Evolutionary conservation across 441 rosid genomes (phyloP).

Genomic region (Biscutella laevigata): DNA sequence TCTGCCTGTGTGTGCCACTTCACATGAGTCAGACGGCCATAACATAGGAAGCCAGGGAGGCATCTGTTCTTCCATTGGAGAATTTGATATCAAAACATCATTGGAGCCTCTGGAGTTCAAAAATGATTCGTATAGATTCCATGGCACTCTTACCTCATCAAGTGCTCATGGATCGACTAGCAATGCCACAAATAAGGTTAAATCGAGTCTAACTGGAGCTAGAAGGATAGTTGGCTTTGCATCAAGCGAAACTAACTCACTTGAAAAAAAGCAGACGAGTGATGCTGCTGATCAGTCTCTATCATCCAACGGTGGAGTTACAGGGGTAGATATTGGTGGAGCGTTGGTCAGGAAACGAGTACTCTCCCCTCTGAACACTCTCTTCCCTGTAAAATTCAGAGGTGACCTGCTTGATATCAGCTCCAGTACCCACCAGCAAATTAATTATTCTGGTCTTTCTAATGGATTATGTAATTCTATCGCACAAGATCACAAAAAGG

Average conservation of each 20-base stretch:
- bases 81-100: conserved; percentile 45
- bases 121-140: conserved; percentile 33
- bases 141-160: conserved; percentile 27
- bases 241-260: conserved; percentile 34
- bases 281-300: conserved; percentile 28
- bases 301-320: conserved; percentile 29
- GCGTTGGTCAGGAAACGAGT: conserved; percentile 64
- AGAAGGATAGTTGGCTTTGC: conserved; percentile 83
- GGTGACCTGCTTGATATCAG: conserved; percentile 59
- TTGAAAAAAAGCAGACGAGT: conserved; percentile 27
- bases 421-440: conserved; percentile 34
- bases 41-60: conserved; percentile 28
- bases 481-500: conserved; percentile 51
- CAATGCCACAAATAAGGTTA: conserved; percentile 32
- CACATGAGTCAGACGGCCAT: conserved; percentile 52
- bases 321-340: conserved; percentile 44
- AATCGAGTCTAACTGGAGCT: conserved; percentile 37
- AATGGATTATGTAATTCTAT: conserved; percentile 25
- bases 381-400: conserved; percentile 46
- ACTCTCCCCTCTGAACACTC: conserved; percentile 59
- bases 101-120: conserved; percentile 36
- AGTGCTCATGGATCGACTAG: conserved; percentile 36
- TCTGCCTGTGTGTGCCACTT: conserved; percentile 37
- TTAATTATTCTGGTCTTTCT: conserved; percentile 26
- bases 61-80: conserved; percentile 41